Conservation (phyloP, 306 rosid species). For the Citrullus amarus region DNA sequence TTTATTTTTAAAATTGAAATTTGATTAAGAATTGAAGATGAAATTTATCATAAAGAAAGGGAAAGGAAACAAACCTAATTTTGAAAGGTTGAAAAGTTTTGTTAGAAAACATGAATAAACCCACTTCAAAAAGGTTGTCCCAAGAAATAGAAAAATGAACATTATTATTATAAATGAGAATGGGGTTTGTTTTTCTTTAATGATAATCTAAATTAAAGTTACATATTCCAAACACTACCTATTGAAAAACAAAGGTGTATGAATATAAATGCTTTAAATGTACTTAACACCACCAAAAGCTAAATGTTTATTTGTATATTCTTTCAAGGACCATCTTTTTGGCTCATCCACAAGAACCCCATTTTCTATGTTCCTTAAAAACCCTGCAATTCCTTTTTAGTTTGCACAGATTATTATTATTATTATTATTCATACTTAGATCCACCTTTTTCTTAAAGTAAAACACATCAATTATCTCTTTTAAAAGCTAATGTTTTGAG, state of each 20-base stretch:
- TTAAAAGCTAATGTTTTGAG: not conserved
- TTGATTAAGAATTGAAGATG: no score
- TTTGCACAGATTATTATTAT: not conserved
- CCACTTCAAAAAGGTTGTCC: not conserved
- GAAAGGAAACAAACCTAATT: no score
- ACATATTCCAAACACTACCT: not conserved
- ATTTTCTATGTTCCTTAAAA: conserved; percentile 9
- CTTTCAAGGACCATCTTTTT: not conserved
- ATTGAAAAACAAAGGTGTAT: not conserved
- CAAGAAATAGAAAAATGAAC: not conserved
- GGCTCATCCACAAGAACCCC: conserved; percentile 9
- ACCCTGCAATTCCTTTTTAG: not conserved
- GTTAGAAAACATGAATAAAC: not conserved
- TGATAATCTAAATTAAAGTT: not conserved
- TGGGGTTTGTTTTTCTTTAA: no score
- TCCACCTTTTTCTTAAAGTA: not conserved
- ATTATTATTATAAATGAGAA: not conserved
- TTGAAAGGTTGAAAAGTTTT: no score
- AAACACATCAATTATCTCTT: not conserved
- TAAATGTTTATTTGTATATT: conserved; percentile 1
- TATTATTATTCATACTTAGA: not conserved
- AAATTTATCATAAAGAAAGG: no score
- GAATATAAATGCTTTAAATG: not conserved
- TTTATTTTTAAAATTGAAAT: no score
- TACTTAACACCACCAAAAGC: conserved; percentile 1